Conservation (phyloP, 768 basidiomycete species). For the Hirschioporus abietinus region DNA sequence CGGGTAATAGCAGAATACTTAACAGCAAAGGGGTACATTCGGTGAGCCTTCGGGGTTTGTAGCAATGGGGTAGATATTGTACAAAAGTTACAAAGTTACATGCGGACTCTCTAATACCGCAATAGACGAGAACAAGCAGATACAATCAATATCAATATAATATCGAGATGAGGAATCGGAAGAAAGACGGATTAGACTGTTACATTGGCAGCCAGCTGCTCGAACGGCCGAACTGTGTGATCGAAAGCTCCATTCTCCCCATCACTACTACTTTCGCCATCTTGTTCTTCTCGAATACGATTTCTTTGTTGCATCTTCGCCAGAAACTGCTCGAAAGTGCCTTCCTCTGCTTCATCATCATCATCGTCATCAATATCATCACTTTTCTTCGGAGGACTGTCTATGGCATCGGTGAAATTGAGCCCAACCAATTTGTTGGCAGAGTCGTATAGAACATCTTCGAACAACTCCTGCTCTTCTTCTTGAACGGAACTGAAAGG, state of each 20-base stretch:
- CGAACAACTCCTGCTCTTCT: slow-evolving; percentile 3
- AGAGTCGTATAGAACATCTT: neutral
- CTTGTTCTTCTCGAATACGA: neutral
- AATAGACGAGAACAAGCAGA: slow-evolving; percentile 1
- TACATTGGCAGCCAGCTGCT: neutral
- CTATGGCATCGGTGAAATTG: neutral
- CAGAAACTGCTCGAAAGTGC: neutral
- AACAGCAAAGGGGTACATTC: slow-evolving; percentile 39
- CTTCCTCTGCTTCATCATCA: neutral
- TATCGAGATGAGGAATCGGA: neutral
- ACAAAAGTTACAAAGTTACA: neutral
- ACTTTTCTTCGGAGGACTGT: neutral
- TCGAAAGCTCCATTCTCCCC: neutral
- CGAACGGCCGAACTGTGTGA: neutral
- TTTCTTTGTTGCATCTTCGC: neutral
- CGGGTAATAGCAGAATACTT: slow-evolving; percentile 78
- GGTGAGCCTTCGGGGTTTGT: too few species aligned
- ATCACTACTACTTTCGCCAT: neutral
- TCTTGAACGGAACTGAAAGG: neutral
- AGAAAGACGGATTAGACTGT: neutral
- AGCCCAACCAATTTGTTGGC: neutral
- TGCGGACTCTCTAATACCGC: neutral
- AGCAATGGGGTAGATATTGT: neutral
- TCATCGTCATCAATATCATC: neutral
- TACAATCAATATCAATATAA: neutral